Conservation (phyloP, 371 early-diverging fungal species). For the Spraguea lophii region DNA sequence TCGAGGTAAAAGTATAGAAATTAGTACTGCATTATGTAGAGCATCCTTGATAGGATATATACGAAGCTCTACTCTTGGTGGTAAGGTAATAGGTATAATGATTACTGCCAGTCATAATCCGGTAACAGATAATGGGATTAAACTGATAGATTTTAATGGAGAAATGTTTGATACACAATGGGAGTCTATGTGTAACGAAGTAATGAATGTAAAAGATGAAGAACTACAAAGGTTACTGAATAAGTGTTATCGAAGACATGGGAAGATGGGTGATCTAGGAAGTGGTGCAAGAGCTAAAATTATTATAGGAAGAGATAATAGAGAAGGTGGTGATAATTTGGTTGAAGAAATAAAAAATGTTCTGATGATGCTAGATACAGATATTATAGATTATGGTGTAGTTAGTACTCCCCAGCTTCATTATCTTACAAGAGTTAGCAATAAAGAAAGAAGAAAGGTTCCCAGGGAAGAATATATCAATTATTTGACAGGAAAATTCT, state of each 20-base stretch:
- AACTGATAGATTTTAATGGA: conserved; percentile 87
- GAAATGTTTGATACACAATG: conserved; percentile 88
- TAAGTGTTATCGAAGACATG: conserved; percentile 51
- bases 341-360: conserved; percentile 59
- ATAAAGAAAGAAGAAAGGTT: conserved; percentile 1
- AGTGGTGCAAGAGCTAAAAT: conserved; percentile 22
- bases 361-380: conserved; percentile 53
- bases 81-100: conserved; percentile 81
- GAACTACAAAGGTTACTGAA: conserved; percentile 50
- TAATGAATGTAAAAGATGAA: conserved; percentile 64
- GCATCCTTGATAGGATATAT: conserved; percentile 71
- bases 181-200: conserved; percentile 67
- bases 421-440: conserved; percentile 22
- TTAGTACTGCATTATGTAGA: conserved; percentile 53
- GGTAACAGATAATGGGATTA: conserved; percentile 90
- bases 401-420: conserved; percentile 48
- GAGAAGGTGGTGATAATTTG: conserved; percentile 63
- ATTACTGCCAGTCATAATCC: conserved; percentile 97
- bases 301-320: conserved; percentile 38
- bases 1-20: conserved; percentile 15
- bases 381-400: conserved; percentile 59
- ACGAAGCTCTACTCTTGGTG: conserved; percentile 61
- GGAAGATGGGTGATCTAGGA: conserved; percentile 52
- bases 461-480: conserved; percentile 14
- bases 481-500: conserved; percentile 1